Evolutionary conservation across 352 stramenopile genomes (phyloP).

Genomic region (Poterioochromonas sp.): DNA sequence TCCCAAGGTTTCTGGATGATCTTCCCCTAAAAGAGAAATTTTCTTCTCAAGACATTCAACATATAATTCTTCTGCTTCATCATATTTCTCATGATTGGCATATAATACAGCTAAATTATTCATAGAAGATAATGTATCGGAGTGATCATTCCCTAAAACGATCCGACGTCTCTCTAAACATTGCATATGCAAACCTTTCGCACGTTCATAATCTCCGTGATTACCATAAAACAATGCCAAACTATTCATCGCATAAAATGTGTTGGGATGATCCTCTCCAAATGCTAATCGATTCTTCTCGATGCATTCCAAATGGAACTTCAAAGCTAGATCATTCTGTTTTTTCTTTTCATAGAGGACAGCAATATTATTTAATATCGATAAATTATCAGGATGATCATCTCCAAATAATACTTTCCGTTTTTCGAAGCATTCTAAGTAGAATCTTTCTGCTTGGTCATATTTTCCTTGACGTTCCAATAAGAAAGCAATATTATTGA

Average conservation of each 20-base stretch:
- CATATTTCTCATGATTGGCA: not conserved
- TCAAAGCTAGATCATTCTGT: no score
- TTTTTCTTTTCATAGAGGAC: not conserved
- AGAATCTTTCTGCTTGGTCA: not conserved
- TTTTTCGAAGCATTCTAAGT: not conserved
- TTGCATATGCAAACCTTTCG: no score
- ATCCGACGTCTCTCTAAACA: no score
- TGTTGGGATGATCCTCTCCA: not conserved
- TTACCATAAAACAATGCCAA: no score
- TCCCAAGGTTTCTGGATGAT: not conserved
- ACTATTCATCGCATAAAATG: no score
- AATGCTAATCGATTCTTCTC: no score
- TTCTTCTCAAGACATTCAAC: not conserved
- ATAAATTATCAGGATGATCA: not conserved
- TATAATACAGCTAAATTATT: not conserved
- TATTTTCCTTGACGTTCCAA: not conserved
- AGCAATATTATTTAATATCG: not conserved
- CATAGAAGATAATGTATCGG: no score
- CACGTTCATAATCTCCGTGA: no score
- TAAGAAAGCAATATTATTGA: not conserved
- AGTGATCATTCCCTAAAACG: no score
- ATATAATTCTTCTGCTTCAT: not conserved
- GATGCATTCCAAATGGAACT: no score
- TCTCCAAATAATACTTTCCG: not conserved
- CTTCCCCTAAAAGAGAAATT: not conserved